Conservation (phyloP, 495 filamentous ascomycete genomes). For the Pyrenula massariospora region DNA sequence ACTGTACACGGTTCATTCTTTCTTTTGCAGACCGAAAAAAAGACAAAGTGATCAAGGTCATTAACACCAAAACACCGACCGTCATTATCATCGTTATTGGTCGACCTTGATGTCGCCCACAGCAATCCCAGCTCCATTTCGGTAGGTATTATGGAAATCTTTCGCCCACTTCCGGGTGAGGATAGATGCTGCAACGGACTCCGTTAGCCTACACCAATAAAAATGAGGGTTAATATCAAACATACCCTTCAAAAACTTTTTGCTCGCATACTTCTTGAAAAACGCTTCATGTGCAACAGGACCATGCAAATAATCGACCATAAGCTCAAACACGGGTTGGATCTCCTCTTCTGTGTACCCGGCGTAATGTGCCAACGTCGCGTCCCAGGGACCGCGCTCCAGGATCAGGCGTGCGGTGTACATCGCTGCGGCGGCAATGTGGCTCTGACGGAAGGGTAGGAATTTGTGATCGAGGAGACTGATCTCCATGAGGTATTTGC, state of each 20-base stretch:
- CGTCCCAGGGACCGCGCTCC: conserved; percentile 82
- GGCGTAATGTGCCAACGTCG: conserved; percentile 81
- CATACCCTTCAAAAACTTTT: conserved; percentile 93
- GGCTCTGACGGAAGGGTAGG: conserved; percentile 74
- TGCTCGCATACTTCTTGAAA: conserved; percentile 98
- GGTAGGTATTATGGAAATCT: conserved; percentile 42
- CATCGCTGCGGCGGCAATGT: conserved; percentile 86
- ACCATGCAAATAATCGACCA: conserved; percentile 86
- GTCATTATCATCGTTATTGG: neutral
- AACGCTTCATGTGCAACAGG: conserved; percentile 92
- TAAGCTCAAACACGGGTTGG: conserved; percentile 78
- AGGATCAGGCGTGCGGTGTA: conserved; percentile 85
- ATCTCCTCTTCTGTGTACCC: conserved; percentile 91
- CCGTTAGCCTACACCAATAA: conserved; percentile 13
- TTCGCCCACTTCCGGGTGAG: conserved; percentile 89
- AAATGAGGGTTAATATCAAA: neutral
- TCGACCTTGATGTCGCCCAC: conserved; percentile 2
- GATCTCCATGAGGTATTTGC: conserved; percentile 98
- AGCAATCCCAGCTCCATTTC: neutral
- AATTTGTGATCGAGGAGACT: conserved; percentile 89
- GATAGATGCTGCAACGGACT: conserved; percentile 58
- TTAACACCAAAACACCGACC: too few relatives aligned
- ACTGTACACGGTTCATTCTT: too few relatives aligned
- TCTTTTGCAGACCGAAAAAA: too few relatives aligned
- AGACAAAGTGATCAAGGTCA: too few relatives aligned